Conservation (phyloP, 1,139 yeast species). For the Candida sp. region DNA sequence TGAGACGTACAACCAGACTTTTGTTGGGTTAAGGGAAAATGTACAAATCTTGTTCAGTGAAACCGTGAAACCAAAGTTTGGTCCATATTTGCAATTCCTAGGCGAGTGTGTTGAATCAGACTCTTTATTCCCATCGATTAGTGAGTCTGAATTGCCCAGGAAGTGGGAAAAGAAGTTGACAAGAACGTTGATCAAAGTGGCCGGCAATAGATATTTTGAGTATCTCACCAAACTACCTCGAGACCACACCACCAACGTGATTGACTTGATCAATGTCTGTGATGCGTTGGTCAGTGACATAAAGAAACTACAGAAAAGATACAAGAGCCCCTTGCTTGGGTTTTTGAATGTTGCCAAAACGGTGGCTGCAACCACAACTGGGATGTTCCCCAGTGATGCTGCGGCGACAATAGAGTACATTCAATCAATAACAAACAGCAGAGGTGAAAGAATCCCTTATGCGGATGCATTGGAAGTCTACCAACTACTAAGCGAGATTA, state of each 20-base stretch:
- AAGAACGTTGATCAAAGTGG: constrained; percentile 51
- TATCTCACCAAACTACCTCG: constrained; percentile 60
- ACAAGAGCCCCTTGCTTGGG: constrained; percentile 65
- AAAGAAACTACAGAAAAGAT: constrained; percentile 58
- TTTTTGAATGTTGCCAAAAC: constrained; percentile 57
- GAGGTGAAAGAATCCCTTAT: constrained; percentile 47
- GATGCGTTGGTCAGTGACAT: constrained; percentile 58
- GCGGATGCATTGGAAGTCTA: constrained; percentile 69
- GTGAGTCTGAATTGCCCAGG: constrained; percentile 41
- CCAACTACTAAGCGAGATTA: constrained; percentile 55
- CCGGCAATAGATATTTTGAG: constrained; percentile 65
- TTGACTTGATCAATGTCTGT: constrained; percentile 64
- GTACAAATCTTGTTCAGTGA: constrained; percentile 51
- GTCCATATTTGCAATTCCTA: constrained; percentile 54
- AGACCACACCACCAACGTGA: constrained; percentile 59
- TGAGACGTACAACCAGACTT: constrained; percentile 50
- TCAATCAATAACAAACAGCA: constrained; percentile 42
- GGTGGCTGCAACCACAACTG: constrained; percentile 61
- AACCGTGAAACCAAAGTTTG: constrained; percentile 62
- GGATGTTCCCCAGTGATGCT: constrained; percentile 68
- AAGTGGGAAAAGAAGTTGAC: constrained; percentile 58
- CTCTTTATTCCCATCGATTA: constrained; percentile 40
- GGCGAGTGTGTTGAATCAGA: constrained; percentile 59
- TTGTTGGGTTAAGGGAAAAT: constrained; percentile 49
- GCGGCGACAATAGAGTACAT: constrained; percentile 63